Conservation (phyloP, 116 monocot genomes). For the Dioscorea cayenensis region DNA sequence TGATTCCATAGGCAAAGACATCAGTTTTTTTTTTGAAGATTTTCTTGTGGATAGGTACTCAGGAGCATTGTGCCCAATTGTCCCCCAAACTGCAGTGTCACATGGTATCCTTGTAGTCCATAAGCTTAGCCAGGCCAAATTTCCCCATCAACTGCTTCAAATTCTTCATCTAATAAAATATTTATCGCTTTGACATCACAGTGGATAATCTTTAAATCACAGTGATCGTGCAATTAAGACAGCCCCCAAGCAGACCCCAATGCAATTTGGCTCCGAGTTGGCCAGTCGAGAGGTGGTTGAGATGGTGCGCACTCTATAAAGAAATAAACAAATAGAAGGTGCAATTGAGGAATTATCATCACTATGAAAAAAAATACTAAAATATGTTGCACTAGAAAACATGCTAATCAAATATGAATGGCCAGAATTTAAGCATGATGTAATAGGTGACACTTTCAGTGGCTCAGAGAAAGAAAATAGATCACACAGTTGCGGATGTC, state of each 20-base stretch:
- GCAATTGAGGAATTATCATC: not conserved
- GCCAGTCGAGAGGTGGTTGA: conserved; percentile 80
- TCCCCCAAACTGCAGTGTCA: conserved; percentile 89
- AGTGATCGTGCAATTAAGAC: conserved; percentile 90
- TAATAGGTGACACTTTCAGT: too few relatives aligned
- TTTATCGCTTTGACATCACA: conserved; percentile 97
- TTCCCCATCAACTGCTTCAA: conserved; percentile 86
- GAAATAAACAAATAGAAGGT: not conserved
- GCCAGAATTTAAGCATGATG: too few relatives aligned
- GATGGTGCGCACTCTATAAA: conserved; percentile 58
- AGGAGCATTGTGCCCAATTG: conserved; percentile 75
- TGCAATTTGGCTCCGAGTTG: conserved; percentile 62
- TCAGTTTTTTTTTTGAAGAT: conserved; percentile 95
- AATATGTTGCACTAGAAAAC: not conserved
- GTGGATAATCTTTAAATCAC: conserved; percentile 97
- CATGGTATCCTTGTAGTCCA: conserved; percentile 98
- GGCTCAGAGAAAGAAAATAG: too few relatives aligned
- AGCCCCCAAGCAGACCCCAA: conserved; percentile 86
- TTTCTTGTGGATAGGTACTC: conserved; percentile 92
- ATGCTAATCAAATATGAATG: too few relatives aligned
- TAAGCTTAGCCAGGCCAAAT: conserved; percentile 86
- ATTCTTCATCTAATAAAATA: conserved; percentile 80
- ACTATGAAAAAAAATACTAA: not conserved
- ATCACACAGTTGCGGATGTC: too few relatives aligned
- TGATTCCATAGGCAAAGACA: conserved; percentile 94